Percentiles rank a stretch among this genome's conserved stretches.
Evolutionary conservation across 805 yeast genomes (phyloP).

Genomic region (Monosporozyma servazzii): DNA sequence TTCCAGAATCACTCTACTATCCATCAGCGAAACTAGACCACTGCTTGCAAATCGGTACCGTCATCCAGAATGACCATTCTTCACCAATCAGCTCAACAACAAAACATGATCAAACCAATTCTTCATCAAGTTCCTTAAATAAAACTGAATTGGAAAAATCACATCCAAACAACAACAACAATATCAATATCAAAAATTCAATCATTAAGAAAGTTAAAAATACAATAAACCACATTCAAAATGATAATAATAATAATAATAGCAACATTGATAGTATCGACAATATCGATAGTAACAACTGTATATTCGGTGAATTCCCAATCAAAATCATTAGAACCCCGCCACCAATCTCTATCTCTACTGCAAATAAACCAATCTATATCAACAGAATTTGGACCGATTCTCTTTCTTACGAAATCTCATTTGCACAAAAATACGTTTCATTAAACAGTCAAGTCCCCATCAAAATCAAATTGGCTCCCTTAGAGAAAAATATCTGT

Average conservation of each 20-base stretch:
- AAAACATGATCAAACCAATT: too few species aligned
- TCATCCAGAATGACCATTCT: slow-evolving; percentile 4
- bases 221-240: slow-evolving; percentile 11
- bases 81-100: background rate
- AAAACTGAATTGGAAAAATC: slow-evolving; percentile 10
- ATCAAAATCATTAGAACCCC: slow-evolving; percentile 35
- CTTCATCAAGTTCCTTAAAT: background rate
- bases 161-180: slow-evolving; percentile 8
- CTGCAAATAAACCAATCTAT: slow-evolving; percentile 61
- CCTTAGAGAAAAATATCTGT: slow-evolving; percentile 52
- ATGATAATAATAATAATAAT: slow-evolving; percentile 3
- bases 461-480: slow-evolving; percentile 57
- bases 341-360: slow-evolving; percentile 32
- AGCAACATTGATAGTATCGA: too few species aligned
- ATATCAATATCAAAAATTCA: slow-evolving; percentile 7
- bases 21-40: slow-evolving; percentile 28
- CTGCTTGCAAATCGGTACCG: slow-evolving; percentile 14
- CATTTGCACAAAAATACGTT: slow-evolving; percentile 63
- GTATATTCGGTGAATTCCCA: slow-evolving; percentile 29
- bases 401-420: slow-evolving; percentile 57
- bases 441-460: slow-evolving; percentile 52
- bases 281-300: too few species aligned
- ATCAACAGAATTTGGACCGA: slow-evolving; percentile 73
- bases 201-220: slow-evolving; percentile 23
- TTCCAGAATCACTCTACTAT: slow-evolving; percentile 46